Evolutionary conservation across 352 stramenopile species (phyloP), one percentile per base, ranked within the genome.

Genomic region (Pythium guiyangense): DNA sequence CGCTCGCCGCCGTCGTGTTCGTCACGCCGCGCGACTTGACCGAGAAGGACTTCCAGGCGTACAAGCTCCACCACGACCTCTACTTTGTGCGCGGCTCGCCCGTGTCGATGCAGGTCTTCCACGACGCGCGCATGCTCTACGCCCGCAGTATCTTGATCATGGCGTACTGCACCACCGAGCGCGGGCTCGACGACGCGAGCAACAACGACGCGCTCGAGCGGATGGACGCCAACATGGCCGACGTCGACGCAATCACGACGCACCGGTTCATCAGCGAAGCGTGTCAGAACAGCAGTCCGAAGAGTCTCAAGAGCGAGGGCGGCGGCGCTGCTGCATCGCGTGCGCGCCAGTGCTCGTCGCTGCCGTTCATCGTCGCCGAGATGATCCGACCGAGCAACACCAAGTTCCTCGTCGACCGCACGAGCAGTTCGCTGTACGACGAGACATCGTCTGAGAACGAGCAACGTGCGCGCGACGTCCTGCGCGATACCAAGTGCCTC

Each of bases 201-300:
- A 60, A 73, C 6, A 29, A 59, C 9, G 66, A 70, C 6, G 63
- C 49, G 3, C 57, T n/a, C n/a, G n/a, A 77, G 46, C 66, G 67
- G 2, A 68, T 71, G 51, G 79, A 90, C 48, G 79, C 90, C 47
- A 86, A 92, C 51, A 89, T 90, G 75, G 75, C 76, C 2, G 79
- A 90, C 29, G 77, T 88, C 4, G 79, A 92, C 25, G 79, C 79
- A 0, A 92, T 92, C 56, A 92, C 79, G 1, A 84, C 81, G 0
- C 79, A 92, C 44, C 76, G 76, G 3, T 90, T 88, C 45, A 88
- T 89, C 35, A 86, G 71, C n/a, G 77, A 92, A 64, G 74, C 77
- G 0, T n/a, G n/a, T n/a, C n/a, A n/a, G n/a, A n/a, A n/a, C n/a
- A n/a, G n/a, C n/a, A n/a, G n/a, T n/a, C n/a, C n/a, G n/a, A n/a